Conservation (phyloP, 2,329 filamentous ascomycete species). For the Claviceps sorghi region DNA sequence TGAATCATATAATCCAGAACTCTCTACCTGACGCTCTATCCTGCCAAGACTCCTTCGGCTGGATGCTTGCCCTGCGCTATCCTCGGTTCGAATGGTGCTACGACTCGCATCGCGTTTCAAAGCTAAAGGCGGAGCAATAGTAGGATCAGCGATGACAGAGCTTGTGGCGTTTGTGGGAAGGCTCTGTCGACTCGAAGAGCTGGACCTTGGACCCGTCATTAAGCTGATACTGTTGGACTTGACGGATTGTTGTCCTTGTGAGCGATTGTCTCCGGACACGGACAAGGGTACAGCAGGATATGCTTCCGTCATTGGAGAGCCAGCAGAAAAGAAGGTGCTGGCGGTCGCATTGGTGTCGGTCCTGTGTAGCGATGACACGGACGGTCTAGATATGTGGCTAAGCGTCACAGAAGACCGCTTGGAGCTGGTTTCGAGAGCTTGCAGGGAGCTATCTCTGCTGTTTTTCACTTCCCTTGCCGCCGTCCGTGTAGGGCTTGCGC, state of each 20-base stretch:
- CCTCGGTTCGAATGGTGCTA: conserved; percentile 27
- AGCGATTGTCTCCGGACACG: conserved; percentile 23
- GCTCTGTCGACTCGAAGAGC: conserved; percentile 23
- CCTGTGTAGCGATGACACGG: conserved; percentile 26
- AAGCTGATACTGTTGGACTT: conserved; percentile 35
- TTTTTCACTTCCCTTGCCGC: conserved; percentile 19
- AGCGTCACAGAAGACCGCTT: conserved; percentile 27
- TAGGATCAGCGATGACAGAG: conserved; percentile 26
- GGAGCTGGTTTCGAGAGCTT: conserved; percentile 19
- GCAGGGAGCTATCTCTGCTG: conserved; percentile 20
- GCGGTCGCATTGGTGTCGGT: conserved; percentile 22
- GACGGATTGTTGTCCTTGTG: conserved; percentile 27
- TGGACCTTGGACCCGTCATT: conserved; percentile 29
- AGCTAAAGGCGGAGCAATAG: conserved; percentile 34
- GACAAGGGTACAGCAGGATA: conserved; percentile 22
- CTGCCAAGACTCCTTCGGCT: conserved; percentile 29
- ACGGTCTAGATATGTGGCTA: conserved; percentile 26
- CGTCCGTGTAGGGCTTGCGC: conserved; percentile 32
- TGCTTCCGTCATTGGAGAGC: conserved; percentile 19
- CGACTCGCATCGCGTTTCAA: conserved; percentile 34
- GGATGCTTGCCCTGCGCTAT: conserved; percentile 23
- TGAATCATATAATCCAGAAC: conserved; percentile 24
- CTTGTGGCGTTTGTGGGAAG: conserved; percentile 29
- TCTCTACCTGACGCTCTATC: conserved; percentile 24
- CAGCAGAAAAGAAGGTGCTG: conserved; percentile 18